Conservation (phyloP, 2,329 filamentous ascomycete species). For the Fusarium secorum region DNA sequence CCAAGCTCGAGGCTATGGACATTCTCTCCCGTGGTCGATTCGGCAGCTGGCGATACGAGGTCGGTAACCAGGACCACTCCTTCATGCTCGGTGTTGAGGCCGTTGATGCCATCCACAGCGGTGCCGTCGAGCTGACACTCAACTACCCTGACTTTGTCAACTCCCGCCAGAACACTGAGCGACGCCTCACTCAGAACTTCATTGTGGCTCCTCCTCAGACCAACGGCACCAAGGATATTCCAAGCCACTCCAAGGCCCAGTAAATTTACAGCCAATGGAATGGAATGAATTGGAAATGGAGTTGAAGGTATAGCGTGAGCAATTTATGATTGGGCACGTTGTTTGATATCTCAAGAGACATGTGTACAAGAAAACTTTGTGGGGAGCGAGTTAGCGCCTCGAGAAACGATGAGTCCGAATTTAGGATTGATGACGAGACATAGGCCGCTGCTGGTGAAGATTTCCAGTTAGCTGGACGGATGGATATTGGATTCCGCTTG, state of each 20-base stretch:
- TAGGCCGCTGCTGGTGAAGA: conserved; percentile 31
- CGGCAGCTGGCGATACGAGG: conserved; percentile 97
- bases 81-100: conserved; percentile 98
- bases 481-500: conserved; percentile 30
- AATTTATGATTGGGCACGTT: conserved; percentile 33
- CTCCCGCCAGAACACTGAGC: conserved; percentile 67
- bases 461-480: conserved; percentile 34
- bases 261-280: conserved; percentile 40
- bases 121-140: conserved; percentile 88
- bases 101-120: conserved; percentile 87
- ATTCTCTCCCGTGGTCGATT: conserved; percentile 97
- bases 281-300: conserved; percentile 36
- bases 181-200: conserved; percentile 56
- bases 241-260: conserved; percentile 49
- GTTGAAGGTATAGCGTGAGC: conserved; percentile 10
- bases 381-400: conserved; percentile 29
- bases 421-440: conserved; percentile 41
- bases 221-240: conserved; percentile 49
- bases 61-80: conserved; percentile 95
- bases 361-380: conserved; percentile 38
- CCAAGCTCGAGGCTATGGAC: conserved; percentile 87
- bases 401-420: conserved; percentile 35
- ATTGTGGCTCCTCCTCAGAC: conserved; percentile 48
- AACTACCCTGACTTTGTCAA: conserved; percentile 99
- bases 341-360: conserved; percentile 37